These are phyloP conservation scores for Malus hybrid DNA, from an alignment of 331 rosid species.

Conservation along the genomic window DNA sequence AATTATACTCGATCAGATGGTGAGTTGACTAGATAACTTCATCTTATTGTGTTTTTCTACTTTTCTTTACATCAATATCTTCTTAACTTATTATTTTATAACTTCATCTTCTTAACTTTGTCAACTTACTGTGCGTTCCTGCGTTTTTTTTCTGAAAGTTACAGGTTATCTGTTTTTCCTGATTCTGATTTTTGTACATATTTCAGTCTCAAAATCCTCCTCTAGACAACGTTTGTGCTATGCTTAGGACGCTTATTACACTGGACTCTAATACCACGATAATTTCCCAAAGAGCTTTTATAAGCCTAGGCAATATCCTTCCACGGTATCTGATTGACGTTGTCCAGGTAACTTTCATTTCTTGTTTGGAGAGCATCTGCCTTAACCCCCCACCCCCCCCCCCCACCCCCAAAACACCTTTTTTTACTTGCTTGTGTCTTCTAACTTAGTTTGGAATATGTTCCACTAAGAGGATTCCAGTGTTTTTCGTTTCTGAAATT, in stretches of 20 bases:
- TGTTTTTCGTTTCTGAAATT: neutral
- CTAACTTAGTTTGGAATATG: neutral
- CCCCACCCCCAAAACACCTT: neutral
- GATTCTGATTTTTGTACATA: slow-evolving; percentile 7
- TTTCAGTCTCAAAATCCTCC: slow-evolving; percentile 45
- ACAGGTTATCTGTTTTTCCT: neutral
- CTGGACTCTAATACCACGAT: slow-evolving; percentile 51
- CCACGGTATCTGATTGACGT: slow-evolving; percentile 48
- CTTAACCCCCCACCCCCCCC: neutral
- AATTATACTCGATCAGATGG: slow-evolving; percentile 47
- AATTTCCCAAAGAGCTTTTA: slow-evolving; percentile 46
- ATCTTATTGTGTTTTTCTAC: neutral
- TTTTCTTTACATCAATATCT: neutral
- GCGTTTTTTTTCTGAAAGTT: neutral
- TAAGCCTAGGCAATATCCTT: slow-evolving; percentile 41
- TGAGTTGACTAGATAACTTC: slow-evolving; percentile 24
- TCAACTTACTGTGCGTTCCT: neutral
- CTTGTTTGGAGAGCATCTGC: neutral
- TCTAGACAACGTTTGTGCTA: slow-evolving; percentile 56
- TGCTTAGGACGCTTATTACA: slow-evolving; percentile 49
- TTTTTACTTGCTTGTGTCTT: neutral
- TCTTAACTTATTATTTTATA: neutral
- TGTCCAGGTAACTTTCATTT: slow-evolving; percentile 38
- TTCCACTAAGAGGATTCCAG: neutral
- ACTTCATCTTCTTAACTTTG: neutral